Evolutionary conservation across 1,284 basidiomycete species (phyloP), one percentile per base, ranked within the genome.

Genomic region (Moesziomyces sp.): DNA sequence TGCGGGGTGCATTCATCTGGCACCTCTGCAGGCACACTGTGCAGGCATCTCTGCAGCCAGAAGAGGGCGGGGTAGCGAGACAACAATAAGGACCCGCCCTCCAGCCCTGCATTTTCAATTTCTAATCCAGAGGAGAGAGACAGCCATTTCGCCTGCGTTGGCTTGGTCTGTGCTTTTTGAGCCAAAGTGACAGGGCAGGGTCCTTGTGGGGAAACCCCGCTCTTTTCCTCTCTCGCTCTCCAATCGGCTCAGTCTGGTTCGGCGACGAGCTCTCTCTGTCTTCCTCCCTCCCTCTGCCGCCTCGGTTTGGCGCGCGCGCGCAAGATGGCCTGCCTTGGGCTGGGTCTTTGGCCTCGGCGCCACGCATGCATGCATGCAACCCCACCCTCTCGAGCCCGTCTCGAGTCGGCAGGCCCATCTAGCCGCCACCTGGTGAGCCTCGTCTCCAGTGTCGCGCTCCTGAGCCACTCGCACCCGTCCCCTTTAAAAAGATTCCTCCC

Each of bases 1-100:
- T 61, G 58, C 53, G 59, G 59, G 48, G 53, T 56, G 59, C 59
- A 56, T 46, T 55, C 3, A 16, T 24, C 35, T 26, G 38, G 38
- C 26, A 44, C 26, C 23, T 26, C 52, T 49, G 40, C 23, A 18
- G 24, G 28, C 33, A 42, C 8, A 21, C 16, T 65, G 52, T 57
- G 43, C 63, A 60, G 30, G 19, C 47, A 49, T 44, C 50, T 46
- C 43, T 59, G 47, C 52, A 45, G 57, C 50, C 52, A 21, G 18
- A n/a, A 40, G 38, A 40, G 38, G 6, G 38, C 38, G 38, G 38
- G 38, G 38, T 40, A 16, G 38, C 38, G 38, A 40, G 38, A 33
- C 30, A 33, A 33, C 13, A 33, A 33, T 33, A 33, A 40, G 38
- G 38, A 14, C 38, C 11, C 14, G 38, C 16, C 11, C 14, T 16